A percentile compares a stretch with the other conserved stretches of the same genome.
Conservation (phyloP, 2,329 filamentous ascomycete genomes). For the Xylaria sp. region DNA sequence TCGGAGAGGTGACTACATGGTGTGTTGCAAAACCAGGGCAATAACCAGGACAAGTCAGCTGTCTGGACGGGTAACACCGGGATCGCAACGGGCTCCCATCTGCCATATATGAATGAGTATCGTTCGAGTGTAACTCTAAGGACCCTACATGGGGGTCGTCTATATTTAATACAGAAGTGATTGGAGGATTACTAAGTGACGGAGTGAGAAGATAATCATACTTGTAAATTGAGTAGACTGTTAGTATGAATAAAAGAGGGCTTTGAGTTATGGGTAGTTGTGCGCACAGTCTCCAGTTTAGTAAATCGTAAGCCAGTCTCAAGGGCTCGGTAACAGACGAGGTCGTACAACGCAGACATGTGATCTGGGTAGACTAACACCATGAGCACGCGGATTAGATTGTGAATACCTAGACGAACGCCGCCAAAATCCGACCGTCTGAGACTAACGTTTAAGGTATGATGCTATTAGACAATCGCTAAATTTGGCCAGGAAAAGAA, state of each 20-base stretch:
- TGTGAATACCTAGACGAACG: not conserved
- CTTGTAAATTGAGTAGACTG: conserved; percentile 2
- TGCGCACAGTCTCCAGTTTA: not conserved
- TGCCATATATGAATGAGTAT: conserved; percentile 25
- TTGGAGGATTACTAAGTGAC: not conserved
- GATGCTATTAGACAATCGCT: conserved; percentile 21
- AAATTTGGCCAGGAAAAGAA: conserved; percentile 29
- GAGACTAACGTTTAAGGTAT: not conserved
- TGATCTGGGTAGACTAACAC: not conserved
- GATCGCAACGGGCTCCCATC: conserved; percentile 21
- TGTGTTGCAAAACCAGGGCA: conserved; percentile 30
- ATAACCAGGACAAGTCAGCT: conserved; percentile 29
- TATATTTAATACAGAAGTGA: conserved; percentile 29
- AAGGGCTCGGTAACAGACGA: not conserved
- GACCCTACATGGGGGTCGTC: conserved; percentile 7
- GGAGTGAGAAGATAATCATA: not conserved
- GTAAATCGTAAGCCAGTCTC: not conserved
- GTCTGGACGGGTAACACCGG: conserved; percentile 17
- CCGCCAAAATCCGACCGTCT: conserved; percentile 9
- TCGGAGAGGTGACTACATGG: conserved; percentile 19
- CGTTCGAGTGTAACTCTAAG: conserved; percentile 8
- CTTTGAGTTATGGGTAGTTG: not conserved
- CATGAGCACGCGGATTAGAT: not conserved
- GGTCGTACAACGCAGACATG: not conserved
- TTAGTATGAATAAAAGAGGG: not conserved